Conservation (phyloP, 345 rosid genomes). For the Eucalyptus pauciflora region DNA sequence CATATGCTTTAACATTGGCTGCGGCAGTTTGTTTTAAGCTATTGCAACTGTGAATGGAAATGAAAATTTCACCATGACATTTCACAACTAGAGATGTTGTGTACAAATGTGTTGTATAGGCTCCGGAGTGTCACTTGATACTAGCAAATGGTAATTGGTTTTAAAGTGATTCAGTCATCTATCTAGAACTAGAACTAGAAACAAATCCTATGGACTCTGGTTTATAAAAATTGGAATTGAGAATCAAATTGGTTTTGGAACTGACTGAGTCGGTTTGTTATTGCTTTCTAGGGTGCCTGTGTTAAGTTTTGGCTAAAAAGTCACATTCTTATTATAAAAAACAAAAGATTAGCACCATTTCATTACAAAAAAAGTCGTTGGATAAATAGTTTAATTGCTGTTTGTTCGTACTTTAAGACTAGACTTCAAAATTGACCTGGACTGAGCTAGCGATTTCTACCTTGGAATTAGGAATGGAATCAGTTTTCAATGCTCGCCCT, state of each 20-base stretch:
- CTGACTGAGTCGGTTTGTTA: rapidly evolving
- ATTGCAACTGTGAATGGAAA: not conserved
- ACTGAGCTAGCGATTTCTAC: not conserved
- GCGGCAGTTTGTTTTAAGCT: not conserved
- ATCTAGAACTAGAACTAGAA: not conserved
- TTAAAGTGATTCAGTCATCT: rapidly evolving
- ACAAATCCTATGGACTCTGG: not conserved
- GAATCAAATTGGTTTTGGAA: not conserved
- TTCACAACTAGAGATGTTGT: not conserved
- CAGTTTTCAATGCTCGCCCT: not conserved
- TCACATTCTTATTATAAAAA: not conserved
- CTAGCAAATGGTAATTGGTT: not conserved
- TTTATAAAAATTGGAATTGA: not conserved
- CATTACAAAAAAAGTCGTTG: not conserved
- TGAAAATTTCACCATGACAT: not conserved
- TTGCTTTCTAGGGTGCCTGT: not conserved
- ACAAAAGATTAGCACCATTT: not conserved
- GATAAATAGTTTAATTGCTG: not conserved
- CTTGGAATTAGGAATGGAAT: not conserved
- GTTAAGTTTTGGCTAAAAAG: not conserved
- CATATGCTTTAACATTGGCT: not conserved
- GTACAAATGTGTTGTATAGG: not conserved
- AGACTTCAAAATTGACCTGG: not conserved
- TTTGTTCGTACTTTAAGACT: not conserved
- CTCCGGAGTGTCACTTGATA: rapidly evolving